These are phyloP conservation scores for Aeschynomene evenia DNA, from an alignment of 306 rosid genomes.

Conservation along the genomic window DNA sequence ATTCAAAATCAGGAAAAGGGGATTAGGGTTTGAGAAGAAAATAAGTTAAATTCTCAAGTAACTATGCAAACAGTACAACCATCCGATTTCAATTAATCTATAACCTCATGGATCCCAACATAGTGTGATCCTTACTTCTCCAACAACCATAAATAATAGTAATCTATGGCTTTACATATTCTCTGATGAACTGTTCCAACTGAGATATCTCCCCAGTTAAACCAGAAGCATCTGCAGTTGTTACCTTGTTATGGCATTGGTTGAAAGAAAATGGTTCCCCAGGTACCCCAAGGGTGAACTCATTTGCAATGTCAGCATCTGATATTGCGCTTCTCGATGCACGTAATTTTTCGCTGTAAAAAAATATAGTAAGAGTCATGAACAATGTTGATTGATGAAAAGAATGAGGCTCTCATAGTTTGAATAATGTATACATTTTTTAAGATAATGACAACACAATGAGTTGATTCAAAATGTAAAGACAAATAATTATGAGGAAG, in stretches of 20 bases:
- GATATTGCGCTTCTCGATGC: conserved; percentile 75
- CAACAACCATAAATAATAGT: neutral
- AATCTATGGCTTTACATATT: conserved; percentile 44
- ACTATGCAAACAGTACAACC: neutral
- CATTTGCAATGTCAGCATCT: conserved; percentile 64
- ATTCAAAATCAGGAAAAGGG: neutral
- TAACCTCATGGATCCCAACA: conserved; percentile 12
- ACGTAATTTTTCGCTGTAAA: conserved; percentile 64
- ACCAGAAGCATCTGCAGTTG: conserved; percentile 71
- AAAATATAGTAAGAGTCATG: conserved; percentile 16
- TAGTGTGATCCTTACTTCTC: neutral
- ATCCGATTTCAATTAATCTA: conserved; percentile 15
- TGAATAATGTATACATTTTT: neutral
- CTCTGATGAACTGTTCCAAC: conserved; percentile 67
- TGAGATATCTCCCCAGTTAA: conserved; percentile 57
- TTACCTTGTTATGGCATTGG: conserved; percentile 73
- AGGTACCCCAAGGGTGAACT: conserved; percentile 62
- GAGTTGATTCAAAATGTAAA: neutral
- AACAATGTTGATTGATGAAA: neutral
- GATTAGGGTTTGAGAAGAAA: neutral
- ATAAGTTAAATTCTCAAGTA: conserved; percentile 7
- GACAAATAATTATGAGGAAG: neutral
- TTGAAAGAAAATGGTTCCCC: conserved; percentile 67
- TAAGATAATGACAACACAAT: neutral
- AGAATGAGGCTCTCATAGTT: neutral